phyloP scores from a whole-genome alignment of 31 red algal genomes.

The Odonthalia washingtoniensis region DNA sequence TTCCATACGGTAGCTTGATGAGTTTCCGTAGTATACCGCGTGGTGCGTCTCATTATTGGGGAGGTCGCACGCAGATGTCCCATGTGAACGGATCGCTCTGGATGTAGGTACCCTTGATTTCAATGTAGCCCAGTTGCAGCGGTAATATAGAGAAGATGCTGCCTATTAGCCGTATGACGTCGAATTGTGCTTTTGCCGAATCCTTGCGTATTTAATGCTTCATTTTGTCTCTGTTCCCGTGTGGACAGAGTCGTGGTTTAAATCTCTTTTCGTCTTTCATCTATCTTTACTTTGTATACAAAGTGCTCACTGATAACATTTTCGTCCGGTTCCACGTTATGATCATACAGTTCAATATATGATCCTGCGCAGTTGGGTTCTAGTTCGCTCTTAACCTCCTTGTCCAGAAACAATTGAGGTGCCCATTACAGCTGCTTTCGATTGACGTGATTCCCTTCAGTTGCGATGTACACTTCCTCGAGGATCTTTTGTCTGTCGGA shows the following conservation, averaged over 20 bases:
- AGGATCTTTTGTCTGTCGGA: constrained; percentile 16
- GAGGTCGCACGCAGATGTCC: background rate
- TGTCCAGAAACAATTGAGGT: constrained; percentile 22
- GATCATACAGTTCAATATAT: background rate
- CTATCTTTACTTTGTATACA: constrained; percentile 3
- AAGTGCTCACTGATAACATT: background rate
- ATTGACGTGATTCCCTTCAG: background rate
- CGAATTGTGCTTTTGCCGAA: constrained; percentile 8
- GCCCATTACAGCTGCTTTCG: constrained; percentile 20
- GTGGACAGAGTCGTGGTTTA: background rate
- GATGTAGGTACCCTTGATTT: too few relatives aligned
- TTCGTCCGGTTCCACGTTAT: background rate
- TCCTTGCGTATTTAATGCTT: background rate
- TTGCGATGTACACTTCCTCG: background rate
- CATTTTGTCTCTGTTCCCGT: background rate
- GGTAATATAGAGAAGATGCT: background rate
- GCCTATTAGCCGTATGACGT: background rate
- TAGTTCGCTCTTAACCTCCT: constrained; percentile 13
- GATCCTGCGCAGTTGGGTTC: background rate
- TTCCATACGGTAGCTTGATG: background rate
- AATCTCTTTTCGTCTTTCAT: background rate
- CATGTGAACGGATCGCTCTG: background rate
- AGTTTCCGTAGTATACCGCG: too few relatives aligned
- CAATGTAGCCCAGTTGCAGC: background rate
- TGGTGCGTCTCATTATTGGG: background rate